Percentiles rank a stretch among this genome's conserved stretches.
Evolutionary conservation across 1,284 basidiomycete species (phyloP).

Genomic region (Marasmius tenuissimus): DNA sequence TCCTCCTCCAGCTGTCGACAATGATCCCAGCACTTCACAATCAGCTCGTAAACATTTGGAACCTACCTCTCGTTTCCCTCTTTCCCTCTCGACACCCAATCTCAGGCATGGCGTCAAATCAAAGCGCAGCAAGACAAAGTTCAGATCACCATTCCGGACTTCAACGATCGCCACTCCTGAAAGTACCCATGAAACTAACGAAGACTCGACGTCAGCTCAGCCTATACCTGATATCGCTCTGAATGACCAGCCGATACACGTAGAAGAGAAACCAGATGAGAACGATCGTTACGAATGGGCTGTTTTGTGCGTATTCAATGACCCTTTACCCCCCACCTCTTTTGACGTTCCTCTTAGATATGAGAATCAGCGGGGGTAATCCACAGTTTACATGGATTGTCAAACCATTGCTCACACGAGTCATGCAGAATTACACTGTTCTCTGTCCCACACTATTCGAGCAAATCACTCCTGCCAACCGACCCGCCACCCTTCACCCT

Average conservation of each 20-base stretch:
- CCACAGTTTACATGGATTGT: conserved; percentile 9
- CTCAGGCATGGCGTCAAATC: neutral
- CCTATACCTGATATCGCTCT: neutral
- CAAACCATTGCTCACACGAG: conserved; percentile 1
- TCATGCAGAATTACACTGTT: conserved; percentile 62
- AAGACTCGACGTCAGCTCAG: neutral
- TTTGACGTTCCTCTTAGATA: conserved; percentile 26
- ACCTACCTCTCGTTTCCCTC: neutral
- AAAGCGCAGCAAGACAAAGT: neutral
- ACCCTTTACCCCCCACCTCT: neutral
- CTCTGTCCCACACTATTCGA: conserved; percentile 72
- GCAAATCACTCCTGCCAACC: conserved; percentile 62
- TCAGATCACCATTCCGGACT: neutral
- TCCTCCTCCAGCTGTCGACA: neutral
- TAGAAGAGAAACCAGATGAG: neutral
- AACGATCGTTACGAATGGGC: conserved; percentile 72
- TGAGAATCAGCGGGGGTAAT: conserved; percentile 79
- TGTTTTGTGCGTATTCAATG: conserved; percentile 39
- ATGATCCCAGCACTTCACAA: neutral
- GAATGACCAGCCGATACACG: neutral
- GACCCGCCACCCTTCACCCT: conserved; percentile 78
- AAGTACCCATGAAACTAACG: neutral
- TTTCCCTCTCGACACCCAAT: neutral
- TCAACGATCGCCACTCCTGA: neutral
- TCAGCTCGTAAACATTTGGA: neutral